These are phyloP conservation scores for Paraphaeosphaeria minitans DNA, from an alignment of 2,329 filamentous ascomycete genomes.

Conservation along the genomic window DNA sequence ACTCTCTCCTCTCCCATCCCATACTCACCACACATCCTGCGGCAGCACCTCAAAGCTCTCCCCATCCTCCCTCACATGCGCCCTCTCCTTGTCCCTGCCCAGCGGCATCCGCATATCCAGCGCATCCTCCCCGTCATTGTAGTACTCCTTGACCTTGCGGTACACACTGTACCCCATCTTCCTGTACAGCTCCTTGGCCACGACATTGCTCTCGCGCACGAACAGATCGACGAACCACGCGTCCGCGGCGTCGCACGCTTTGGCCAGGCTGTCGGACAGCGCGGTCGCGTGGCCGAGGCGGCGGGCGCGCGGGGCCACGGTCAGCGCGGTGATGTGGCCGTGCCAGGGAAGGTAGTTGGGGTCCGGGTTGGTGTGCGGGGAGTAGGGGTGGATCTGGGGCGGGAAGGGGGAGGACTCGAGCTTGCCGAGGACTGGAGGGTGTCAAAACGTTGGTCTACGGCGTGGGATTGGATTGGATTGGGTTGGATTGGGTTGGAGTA, in stretches of 20 bases:
- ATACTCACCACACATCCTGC: conserved; percentile 79
- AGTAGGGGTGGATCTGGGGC: conserved; percentile 72
- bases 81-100: conserved; percentile 74
- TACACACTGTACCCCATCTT: conserved; percentile 90
- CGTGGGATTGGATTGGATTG: neutral
- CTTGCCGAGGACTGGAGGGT: conserved; percentile 84
- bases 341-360: conserved; percentile 96
- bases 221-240: conserved; percentile 97
- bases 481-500: neutral
- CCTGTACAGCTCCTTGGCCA: conserved; percentile 87
- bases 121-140: conserved; percentile 92
- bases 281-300: conserved; percentile 85
- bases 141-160: conserved; percentile 87
- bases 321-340: conserved; percentile 94
- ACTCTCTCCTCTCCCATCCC: neutral
- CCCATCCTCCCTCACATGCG: conserved; percentile 81
- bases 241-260: conserved; percentile 78
- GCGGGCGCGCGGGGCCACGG: conserved; percentile 84
- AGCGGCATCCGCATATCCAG: conserved; percentile 96
- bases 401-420: conserved; percentile 81
- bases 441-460: neutral
- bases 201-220: conserved; percentile 84
- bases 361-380: conserved; percentile 57
- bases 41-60: conserved; percentile 78
- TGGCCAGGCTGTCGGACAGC: conserved; percentile 80